These are phyloP conservation scores for Tephrocybe sp. DNA, from an alignment of 768 basidiomycete species.

Conservation along the genomic window DNA sequence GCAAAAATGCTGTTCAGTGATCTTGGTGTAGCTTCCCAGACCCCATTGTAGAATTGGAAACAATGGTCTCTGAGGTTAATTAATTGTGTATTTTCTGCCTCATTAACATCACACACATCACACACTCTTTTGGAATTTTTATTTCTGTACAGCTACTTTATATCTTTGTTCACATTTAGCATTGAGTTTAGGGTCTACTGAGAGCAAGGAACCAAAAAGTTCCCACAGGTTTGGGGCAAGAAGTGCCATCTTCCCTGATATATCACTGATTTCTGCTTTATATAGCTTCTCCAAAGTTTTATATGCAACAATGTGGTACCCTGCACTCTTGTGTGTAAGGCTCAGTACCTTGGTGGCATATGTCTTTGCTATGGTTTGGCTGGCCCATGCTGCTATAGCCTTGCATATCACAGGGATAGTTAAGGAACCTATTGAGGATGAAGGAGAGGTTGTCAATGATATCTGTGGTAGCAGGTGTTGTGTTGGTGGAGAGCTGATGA, in stretches of 20 bases:
- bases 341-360: neutral
- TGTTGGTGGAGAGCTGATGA: neutral
- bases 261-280: neutral
- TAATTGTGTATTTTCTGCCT: no score
- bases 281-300: neutral
- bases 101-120: no score
- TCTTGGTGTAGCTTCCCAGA: neutral
- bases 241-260: neutral
- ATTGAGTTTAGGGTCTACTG: neutral
- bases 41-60: neutral
- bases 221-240: conserved; percentile 2
- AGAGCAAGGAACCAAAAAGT: conserved; percentile 1
- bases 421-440: neutral
- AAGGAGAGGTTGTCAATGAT: neutral
- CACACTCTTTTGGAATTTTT: no score
- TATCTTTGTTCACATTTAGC: no score
- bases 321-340: neutral
- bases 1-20: neutral
- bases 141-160: no score
- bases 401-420: neutral
- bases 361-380: neutral
- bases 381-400: neutral
- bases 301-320: neutral
- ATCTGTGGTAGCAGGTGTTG: neutral
- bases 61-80: no score